These are phyloP conservation scores for Talaromyces piceae DNA, from an alignment of 2,329 filamentous ascomycete species.

Conservation along the genomic window DNA sequence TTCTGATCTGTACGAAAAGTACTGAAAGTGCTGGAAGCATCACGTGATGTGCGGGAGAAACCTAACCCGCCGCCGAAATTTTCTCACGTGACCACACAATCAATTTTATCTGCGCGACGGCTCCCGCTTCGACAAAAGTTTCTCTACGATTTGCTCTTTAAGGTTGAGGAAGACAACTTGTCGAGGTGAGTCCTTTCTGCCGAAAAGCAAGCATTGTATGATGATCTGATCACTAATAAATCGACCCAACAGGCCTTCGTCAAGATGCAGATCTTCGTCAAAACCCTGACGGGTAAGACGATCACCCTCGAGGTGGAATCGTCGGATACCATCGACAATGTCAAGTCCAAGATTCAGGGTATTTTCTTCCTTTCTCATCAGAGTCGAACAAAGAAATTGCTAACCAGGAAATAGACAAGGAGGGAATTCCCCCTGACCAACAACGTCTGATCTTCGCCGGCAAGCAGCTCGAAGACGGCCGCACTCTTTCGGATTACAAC, in stretches of 20 bases:
- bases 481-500: slow-evolving; percentile 99
- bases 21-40: not conserved
- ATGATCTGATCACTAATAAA: slow-evolving; percentile 14
- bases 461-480: slow-evolving; percentile 99
- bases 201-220: too few species aligned
- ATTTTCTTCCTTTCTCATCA: slow-evolving; percentile 12
- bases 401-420: slow-evolving; percentile 69
- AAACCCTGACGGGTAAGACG: slow-evolving; percentile 92
- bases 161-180: slow-evolving; percentile 58
- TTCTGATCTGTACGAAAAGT: not conserved
- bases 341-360: slow-evolving; percentile 93
- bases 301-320: slow-evolving; percentile 99
- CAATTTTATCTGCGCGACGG: slow-evolving; percentile 28
- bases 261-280: slow-evolving; percentile 51
- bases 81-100: slow-evolving; percentile 33
- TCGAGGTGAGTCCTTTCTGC: slow-evolving; percentile 43
- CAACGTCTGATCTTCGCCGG: slow-evolving; percentile 99
- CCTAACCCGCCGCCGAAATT: not conserved
- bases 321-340: slow-evolving; percentile 99
- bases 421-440: slow-evolving; percentile 98
- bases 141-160: slow-evolving; percentile 30
- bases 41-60: not conserved
- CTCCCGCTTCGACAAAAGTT: slow-evolving; percentile 12
- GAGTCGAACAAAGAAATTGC: not conserved
- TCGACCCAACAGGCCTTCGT: slow-evolving; percentile 33